Conservation (phyloP, 192 early-diverging fungal species). For the Chytriomyces confervae region DNA sequence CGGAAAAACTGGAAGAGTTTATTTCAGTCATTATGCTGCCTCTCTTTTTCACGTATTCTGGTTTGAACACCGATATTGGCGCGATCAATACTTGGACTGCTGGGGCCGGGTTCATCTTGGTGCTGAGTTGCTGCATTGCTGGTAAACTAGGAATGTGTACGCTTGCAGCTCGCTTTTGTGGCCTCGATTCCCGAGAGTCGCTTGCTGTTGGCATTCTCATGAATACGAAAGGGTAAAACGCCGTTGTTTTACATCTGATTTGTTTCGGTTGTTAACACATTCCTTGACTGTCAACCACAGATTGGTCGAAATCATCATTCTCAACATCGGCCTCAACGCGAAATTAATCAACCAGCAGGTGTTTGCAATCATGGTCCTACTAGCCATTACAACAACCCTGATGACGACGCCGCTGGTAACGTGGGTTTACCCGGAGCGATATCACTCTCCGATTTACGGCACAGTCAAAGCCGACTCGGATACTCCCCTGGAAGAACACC, state of each 20-base stretch:
- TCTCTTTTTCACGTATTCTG: conserved; percentile 92
- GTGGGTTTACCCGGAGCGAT: conserved; percentile 59
- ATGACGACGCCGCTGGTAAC: conserved; percentile 80
- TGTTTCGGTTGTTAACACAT: neutral
- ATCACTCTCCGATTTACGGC: too few species aligned
- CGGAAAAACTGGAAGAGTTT: conserved; percentile 92
- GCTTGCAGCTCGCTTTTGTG: conserved; percentile 53
- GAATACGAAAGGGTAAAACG: conserved; percentile 86
- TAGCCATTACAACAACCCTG: conserved; percentile 86
- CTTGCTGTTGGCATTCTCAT: conserved; percentile 88
- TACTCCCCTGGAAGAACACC: too few species aligned
- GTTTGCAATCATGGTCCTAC: conserved; percentile 78
- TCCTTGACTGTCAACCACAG: conserved; percentile 42
- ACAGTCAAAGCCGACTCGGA: too few species aligned
- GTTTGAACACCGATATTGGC: conserved; percentile 86
- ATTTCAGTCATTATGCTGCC: conserved; percentile 86
- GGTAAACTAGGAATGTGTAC: conserved; percentile 79
- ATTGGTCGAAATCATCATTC: conserved; percentile 92
- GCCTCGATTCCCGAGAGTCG: conserved; percentile 87
- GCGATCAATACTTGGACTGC: conserved; percentile 70
- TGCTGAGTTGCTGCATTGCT: conserved; percentile 62
- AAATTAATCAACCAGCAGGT: conserved; percentile 76
- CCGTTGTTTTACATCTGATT: neutral
- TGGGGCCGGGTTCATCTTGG: conserved; percentile 81
- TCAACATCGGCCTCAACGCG: conserved; percentile 89